Conservation (phyloP, 2,329 filamentous ascomycete species). For the Fusarium sambucinum region DNA sequence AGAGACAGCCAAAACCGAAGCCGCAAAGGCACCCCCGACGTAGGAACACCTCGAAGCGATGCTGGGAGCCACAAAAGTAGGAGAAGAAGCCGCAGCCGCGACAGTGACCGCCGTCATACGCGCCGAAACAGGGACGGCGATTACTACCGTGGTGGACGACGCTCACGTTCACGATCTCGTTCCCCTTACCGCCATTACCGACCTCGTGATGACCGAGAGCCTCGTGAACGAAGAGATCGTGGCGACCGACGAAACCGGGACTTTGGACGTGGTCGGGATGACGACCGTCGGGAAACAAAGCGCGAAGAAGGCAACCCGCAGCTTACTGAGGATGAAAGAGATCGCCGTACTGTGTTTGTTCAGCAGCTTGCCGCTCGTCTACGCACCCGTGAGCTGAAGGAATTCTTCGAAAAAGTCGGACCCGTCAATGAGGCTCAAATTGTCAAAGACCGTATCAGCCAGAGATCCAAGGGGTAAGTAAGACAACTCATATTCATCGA, state of each 20-base stretch:
- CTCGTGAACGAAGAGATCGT: constrained; percentile 63
- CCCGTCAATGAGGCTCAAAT: constrained; percentile 98
- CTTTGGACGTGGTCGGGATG: constrained; percentile 67
- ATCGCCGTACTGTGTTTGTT: constrained; percentile 96
- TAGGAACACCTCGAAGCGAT: constrained; percentile 79
- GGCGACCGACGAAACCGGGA: constrained; percentile 64
- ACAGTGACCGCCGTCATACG: constrained; percentile 79
- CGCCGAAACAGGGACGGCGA: constrained; percentile 81
- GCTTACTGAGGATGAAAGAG: constrained; percentile 93
- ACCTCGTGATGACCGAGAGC: constrained; percentile 65
- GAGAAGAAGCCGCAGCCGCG: constrained; percentile 82
- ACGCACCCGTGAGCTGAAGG: constrained; percentile 90
- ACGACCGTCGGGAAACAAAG: constrained; percentile 58
- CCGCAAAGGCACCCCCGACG: constrained; percentile 64
- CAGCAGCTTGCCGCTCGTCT: constrained; percentile 96
- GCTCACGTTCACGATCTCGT: constrained; percentile 76
- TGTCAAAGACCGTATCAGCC: constrained; percentile 96
- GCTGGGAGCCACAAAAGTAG: constrained; percentile 84
- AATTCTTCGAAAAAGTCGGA: constrained; percentile 95
- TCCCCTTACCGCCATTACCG: constrained; percentile 74
- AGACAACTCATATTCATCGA: constrained; percentile 50
- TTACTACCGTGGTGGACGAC: constrained; percentile 69
- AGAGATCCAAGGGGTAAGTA: constrained; percentile 97
- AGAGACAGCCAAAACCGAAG: constrained; percentile 67
- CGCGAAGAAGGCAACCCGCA: constrained; percentile 71